Base-by-base conservation (phyloP, 768 basidiomycete species). In the Russula dissimulans region DNA sequence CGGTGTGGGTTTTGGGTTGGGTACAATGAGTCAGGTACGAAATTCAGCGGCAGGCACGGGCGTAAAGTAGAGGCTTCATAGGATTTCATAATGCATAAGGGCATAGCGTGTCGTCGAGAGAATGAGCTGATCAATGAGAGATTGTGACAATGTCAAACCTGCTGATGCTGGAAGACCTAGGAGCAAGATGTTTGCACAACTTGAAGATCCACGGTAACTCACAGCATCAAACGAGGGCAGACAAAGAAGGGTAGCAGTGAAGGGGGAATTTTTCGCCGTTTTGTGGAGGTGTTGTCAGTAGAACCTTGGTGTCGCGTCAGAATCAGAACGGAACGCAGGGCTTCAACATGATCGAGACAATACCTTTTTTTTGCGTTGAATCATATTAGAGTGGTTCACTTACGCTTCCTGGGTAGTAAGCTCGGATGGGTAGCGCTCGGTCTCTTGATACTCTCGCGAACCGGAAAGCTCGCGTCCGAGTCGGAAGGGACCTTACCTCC, bases 341-440 rank as follows among this genome's bases (percentile, higher is more conserved):
- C 5, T 39, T 7, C 14, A 43, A 44, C 42, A 10, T 8, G 12
- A 38, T 17, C 26, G 47, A 51, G 51, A 51, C 11, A n/a, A 43
- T 42, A 61, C 60, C 60, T 56, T 56, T 53, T 31, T 18, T 50
- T 22, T 34, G 51, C 38, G 26, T 12, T 36, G 34, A 36, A 36
- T 26, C 22, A 26, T 26, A 11, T 54, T 32, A 39, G 43, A 45
- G 10, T 31, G 5, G 47, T 31, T 56, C 38, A 61, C 60, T 61
- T 61, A 61, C 55, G 49, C 36, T 22, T 61, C 55, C 39, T 61
- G 17, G 55, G 50, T 15, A 61, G 44, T 29, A 51, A 22, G 17
- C 55, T 61, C 12, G 60, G 60, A 36, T 61, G 55, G n/a, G 55
- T 51, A 1, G 55, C 60, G 34, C 60, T 56, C 6, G 60, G 60